A percentile compares a stretch with the other conserved stretches of the same genome.
Evolutionary conservation across 495 filamentous ascomycete genomes (phyloP).

Genomic region (Aspergillus biplanus): DNA sequence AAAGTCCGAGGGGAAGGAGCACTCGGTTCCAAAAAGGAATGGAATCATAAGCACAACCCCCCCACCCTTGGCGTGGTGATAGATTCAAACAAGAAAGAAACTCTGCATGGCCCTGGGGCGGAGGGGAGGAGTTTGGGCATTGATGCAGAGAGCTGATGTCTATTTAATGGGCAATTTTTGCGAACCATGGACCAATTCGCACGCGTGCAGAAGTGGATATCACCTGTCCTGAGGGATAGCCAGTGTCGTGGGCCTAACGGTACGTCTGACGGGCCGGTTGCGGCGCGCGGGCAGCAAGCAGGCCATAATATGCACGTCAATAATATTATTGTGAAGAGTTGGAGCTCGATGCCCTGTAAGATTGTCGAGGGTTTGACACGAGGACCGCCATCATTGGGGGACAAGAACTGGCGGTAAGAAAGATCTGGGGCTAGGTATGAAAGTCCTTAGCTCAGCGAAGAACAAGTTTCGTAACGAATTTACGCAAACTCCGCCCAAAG

Average conservation of each 20-base stretch:
- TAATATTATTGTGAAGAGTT: conserved; percentile 21
- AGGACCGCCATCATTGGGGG: conserved; percentile 25
- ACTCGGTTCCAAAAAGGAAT: neutral
- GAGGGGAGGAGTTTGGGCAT: conserved; percentile 25
- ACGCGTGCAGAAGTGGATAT: conserved; percentile 29
- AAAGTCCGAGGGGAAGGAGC: neutral
- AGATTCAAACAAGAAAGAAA: conserved; percentile 17
- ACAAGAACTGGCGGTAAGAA: conserved; percentile 31
- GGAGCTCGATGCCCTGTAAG: conserved; percentile 17
- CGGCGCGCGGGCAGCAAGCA: conserved; percentile 29
- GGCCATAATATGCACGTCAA: conserved; percentile 31
- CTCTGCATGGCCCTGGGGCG: neutral
- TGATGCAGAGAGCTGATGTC: conserved; percentile 28
- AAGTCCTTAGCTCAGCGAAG: conserved; percentile 24
- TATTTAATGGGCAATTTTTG: conserved; percentile 16
- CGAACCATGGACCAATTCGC: conserved; percentile 23
- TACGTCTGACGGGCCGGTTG: conserved; percentile 32
- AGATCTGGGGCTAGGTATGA: conserved; percentile 19
- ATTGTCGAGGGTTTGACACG: conserved; percentile 21
- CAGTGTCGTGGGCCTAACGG: conserved; percentile 28
- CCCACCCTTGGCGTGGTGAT: neutral
- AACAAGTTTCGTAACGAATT: conserved; percentile 17
- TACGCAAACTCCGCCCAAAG: conserved; percentile 19
- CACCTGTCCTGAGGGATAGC: conserved; percentile 15
- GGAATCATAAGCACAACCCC: neutral